Evolutionary conservation across 805 yeast genomes (phyloP).

Genomic region (Spathaspora hagerdaliae): DNA sequence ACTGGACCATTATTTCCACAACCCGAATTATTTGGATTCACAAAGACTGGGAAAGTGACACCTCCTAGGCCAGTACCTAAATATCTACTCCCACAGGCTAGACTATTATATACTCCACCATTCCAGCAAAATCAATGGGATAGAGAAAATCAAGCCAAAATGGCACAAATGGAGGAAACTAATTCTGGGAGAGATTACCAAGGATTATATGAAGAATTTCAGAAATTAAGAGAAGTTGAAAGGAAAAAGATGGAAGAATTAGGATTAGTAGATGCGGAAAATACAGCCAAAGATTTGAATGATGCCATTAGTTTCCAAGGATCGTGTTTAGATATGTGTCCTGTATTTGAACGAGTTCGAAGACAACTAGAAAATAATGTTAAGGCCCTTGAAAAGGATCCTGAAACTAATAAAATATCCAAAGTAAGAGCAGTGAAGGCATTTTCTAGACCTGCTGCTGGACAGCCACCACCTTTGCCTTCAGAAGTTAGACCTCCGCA

Average conservation of each 20-base stretch:
- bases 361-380: constrained; percentile 86
- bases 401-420: constrained; percentile 49
- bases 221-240: constrained; percentile 69
- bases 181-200: constrained; percentile 54
- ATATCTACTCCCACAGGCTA: constrained; percentile 31
- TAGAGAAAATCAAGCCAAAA: constrained; percentile 57
- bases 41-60: constrained; percentile 4
- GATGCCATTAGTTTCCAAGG: constrained; percentile 90
- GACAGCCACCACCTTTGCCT: constrained; percentile 96
- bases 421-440: constrained; percentile 73
- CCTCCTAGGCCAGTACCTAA: constrained; percentile 30
- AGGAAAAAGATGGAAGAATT: constrained; percentile 71
- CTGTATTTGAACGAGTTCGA: constrained; percentile 84
- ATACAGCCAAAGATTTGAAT: constrained; percentile 71
- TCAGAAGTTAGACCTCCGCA: constrained; percentile 96
- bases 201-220: constrained; percentile 71
- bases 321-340: constrained; percentile 92
- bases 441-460: constrained; percentile 95
- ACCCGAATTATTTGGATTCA: constrained; percentile 29
- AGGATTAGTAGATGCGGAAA: constrained; percentile 86
- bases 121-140: constrained; percentile 62
- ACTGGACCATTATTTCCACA: constrained; percentile 29
- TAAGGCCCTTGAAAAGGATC: constrained; percentile 69
- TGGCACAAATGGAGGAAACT: constrained; percentile 49
- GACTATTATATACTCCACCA: constrained; percentile 29